Percentiles rank a stretch among this genome's conserved stretches.
These are phyloP conservation scores for Aureobasidium lini DNA, from an alignment of 2,329 filamentous ascomycete genomes.

Conservation along the genomic window DNA sequence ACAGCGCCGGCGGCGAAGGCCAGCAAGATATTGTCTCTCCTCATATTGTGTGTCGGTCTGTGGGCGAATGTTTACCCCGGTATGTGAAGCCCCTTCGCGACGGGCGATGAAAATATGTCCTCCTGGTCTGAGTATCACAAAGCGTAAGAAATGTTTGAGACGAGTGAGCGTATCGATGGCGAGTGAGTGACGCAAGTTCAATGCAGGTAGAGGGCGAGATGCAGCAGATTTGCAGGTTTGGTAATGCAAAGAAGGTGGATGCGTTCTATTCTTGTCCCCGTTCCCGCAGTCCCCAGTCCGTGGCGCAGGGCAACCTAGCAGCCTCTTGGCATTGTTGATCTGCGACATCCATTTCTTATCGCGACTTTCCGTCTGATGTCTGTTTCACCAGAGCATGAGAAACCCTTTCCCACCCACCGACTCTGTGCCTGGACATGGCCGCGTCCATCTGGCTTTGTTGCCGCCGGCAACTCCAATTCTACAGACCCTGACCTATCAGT, in stretches of 20 bases:
- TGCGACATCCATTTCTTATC: background rate
- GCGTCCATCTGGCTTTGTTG: conserved; percentile 63
- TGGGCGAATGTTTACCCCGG: conserved; percentile 4
- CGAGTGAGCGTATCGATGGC: background rate
- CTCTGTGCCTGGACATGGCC: conserved; percentile 69
- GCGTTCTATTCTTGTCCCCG: background rate
- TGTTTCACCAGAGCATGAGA: conserved; percentile 22
- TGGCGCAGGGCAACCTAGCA: conserved; percentile 6
- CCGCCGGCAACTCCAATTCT: conserved; percentile 66
- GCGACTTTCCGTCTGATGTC: background rate
- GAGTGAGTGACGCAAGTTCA: background rate
- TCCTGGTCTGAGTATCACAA: background rate
- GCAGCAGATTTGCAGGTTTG: background rate
- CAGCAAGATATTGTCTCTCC: background rate
- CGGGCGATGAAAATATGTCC: background rate
- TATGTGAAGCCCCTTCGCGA: background rate
- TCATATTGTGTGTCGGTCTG: background rate
- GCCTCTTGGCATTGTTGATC: background rate
- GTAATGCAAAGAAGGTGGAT: background rate
- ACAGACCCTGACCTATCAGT: conserved; percentile 75
- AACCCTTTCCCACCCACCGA: conserved; percentile 73
- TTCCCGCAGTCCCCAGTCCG: background rate
- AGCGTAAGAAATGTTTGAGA: background rate
- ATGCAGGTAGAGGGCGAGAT: background rate
- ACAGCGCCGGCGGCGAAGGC: background rate